These are phyloP conservation scores for Kuraishia molischiana DNA, from an alignment of 805 yeast species.

Conservation along the genomic window DNA sequence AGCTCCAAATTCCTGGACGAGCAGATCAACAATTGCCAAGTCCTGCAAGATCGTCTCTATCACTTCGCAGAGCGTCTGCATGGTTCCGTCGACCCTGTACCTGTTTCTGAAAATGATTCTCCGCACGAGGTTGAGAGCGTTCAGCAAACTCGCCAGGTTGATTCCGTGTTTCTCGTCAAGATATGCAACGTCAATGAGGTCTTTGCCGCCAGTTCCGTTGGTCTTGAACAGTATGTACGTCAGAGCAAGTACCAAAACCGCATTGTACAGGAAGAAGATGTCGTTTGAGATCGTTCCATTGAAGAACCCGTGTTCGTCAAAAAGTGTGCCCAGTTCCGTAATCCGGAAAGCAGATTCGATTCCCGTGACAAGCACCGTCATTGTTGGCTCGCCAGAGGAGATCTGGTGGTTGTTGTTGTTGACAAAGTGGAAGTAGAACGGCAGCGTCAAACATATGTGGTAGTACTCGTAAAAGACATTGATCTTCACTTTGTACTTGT, in stretches of 20 bases:
- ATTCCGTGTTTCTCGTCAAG: conserved; percentile 16
- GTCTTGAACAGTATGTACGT: conserved; percentile 18
- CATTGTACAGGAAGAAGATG: conserved; percentile 25
- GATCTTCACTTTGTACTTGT: conserved; percentile 30
- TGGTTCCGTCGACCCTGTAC: conserved; percentile 28
- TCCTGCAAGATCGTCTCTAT: conserved; percentile 31
- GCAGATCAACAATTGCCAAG: conserved; percentile 24
- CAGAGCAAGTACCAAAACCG: conserved; percentile 22
- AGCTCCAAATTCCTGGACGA: conserved; percentile 15
- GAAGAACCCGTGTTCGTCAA: conserved; percentile 24
- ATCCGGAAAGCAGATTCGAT: conserved; percentile 28
- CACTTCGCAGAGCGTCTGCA: conserved; percentile 31
- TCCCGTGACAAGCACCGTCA: conserved; percentile 28
- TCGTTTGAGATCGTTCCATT: conserved; percentile 25
- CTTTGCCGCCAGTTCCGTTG: conserved; percentile 7
- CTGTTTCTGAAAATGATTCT: conserved; percentile 20
- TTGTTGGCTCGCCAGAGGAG: conserved; percentile 30
- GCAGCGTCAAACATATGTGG: conserved; percentile 30
- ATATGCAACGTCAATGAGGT: conserved; percentile 17
- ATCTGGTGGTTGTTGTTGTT: conserved; percentile 23
- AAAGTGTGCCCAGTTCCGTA: conserved; percentile 25
- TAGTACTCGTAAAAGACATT: conserved; percentile 31
- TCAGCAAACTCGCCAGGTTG: conserved; percentile 16
- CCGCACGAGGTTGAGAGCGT: conserved; percentile 23
- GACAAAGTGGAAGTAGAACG: conserved; percentile 30